Conservation (phyloP, 495 filamentous ascomycete genomes). For the Penicillium lividum region DNA sequence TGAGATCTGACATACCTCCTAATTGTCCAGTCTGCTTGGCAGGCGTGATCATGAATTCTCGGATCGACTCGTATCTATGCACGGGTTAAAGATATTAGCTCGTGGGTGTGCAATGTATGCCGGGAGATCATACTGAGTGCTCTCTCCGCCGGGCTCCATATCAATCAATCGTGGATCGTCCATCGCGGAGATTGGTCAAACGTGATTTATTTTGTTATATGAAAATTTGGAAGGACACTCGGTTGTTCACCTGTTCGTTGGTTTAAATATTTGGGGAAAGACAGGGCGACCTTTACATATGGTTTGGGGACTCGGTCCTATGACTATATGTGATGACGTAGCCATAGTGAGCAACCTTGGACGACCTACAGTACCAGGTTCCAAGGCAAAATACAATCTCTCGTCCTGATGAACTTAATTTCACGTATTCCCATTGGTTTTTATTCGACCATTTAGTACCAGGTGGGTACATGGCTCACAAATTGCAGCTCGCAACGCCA, state of each 20-base stretch:
- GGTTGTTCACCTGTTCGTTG: neutral
- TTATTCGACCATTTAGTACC: neutral
- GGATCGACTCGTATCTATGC: conserved; percentile 61
- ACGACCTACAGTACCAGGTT: neutral
- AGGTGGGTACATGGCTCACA: neutral
- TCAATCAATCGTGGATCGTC: conserved; percentile 53
- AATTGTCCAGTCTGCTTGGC: conserved; percentile 61
- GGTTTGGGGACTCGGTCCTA: conserved; percentile 7
- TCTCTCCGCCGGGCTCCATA: conserved; percentile 63
- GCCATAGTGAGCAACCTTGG: conserved; percentile 7
- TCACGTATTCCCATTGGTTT: neutral
- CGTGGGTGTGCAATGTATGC: neutral
- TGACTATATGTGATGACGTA: conserved; percentile 32
- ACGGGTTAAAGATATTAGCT: neutral
- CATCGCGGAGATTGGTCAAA: conserved; percentile 15
- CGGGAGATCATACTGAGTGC: conserved; percentile 51
- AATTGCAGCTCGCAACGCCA: neutral
- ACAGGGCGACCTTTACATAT: neutral
- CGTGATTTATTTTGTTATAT: neutral
- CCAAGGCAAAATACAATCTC: neutral
- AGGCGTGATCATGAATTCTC: conserved; percentile 47
- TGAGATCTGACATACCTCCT: conserved; percentile 42
- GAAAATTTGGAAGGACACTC: neutral
- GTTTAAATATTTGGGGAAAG: neutral
- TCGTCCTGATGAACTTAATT: neutral